These are phyloP conservation scores for Penicillium bialowiezense DNA, from an alignment of 495 filamentous ascomycete genomes.

Conservation along the genomic window DNA sequence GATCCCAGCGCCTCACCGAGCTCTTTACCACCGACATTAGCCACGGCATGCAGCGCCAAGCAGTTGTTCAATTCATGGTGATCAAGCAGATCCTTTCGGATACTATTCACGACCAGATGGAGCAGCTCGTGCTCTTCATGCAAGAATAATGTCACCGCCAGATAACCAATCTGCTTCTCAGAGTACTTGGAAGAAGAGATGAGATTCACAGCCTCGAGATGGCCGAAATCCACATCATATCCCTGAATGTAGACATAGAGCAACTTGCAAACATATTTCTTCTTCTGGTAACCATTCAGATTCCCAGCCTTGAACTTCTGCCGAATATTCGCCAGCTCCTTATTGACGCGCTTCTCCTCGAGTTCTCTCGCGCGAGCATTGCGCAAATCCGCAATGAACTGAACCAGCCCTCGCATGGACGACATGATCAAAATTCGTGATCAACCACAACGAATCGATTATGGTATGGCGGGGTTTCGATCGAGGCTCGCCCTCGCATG, in stretches of 20 bases:
- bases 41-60: slow-evolving; percentile 96
- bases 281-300: slow-evolving; percentile 95
- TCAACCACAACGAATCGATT: background rate
- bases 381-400: slow-evolving; percentile 96
- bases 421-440: slow-evolving; percentile 39
- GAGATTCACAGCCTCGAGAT: slow-evolving; percentile 96
- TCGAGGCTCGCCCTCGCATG: slow-evolving; percentile 22
- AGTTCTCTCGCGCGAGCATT: slow-evolving; percentile 93
- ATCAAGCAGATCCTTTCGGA: slow-evolving; percentile 91
- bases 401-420: slow-evolving; percentile 86
- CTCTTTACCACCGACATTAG: slow-evolving; percentile 93
- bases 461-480: slow-evolving; percentile 12
- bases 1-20: slow-evolving; percentile 93
- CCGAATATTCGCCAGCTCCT: slow-evolving; percentile 97
- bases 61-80: slow-evolving; percentile 97
- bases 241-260: slow-evolving; percentile 99
- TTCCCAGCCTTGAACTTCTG: slow-evolving; percentile 72
- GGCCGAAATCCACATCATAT: slow-evolving; percentile 99
- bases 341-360: slow-evolving; percentile 99
- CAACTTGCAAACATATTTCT: slow-evolving; percentile 99
- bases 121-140: slow-evolving; percentile 96
- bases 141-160: slow-evolving; percentile 94
- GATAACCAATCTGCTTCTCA: slow-evolving; percentile 98
- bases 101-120: slow-evolving; percentile 97
- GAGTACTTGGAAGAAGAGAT: slow-evolving; percentile 97